A percentile compares a stretch with the other conserved stretches of the same genome.
phyloP scores from a whole-genome alignment of 768 basidiomycete species.

The Rhodotorula graminis region DNA sequence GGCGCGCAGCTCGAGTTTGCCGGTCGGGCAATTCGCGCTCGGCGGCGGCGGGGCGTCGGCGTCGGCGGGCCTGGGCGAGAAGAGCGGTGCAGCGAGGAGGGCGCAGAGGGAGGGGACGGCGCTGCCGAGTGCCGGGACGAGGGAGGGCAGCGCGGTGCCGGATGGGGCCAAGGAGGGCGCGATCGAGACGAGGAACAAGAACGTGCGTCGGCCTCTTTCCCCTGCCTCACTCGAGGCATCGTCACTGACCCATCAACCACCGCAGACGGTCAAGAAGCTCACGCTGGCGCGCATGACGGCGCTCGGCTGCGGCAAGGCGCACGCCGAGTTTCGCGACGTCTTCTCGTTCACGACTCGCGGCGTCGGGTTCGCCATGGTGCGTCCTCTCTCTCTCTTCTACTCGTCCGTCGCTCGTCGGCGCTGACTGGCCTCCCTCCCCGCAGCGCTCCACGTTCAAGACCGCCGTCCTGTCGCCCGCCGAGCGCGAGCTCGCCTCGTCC shows the following conservation, averaged over 20 bases:
- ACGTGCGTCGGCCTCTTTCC: not conserved
- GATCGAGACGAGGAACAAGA: slow-evolving; percentile 30
- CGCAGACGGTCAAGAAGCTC: slow-evolving; percentile 23
- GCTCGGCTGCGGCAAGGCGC: slow-evolving; percentile 8
- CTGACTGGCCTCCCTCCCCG: not conserved
- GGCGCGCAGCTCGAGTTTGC: slow-evolving; percentile 25
- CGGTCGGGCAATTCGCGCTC: slow-evolving; percentile 18
- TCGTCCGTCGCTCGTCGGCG: too few relatives aligned
- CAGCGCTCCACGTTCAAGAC: slow-evolving; percentile 16
- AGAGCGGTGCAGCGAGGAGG: not conserved
- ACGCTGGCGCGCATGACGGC: not conserved
- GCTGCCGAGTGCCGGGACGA: not conserved
- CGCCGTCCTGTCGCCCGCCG: not conserved
- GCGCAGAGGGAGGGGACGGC: slow-evolving; percentile 4
- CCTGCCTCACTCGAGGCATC: too few relatives aligned
- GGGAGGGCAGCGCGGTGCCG: not conserved
- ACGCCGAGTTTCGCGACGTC: slow-evolving; percentile 23
- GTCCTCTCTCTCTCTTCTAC: not conserved
- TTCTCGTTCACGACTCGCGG: slow-evolving; percentile 26
- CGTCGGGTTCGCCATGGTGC: slow-evolving; percentile 28
- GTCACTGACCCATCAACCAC: accelerated
- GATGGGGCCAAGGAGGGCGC: not conserved
- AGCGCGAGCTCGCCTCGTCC: not conserved
- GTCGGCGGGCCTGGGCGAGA: not conserved
- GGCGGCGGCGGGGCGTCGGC: not conserved